A percentile compares a stretch with the other conserved stretches of the same genome.
Conservation (phyloP, 1,284 basidiomycete genomes). For the Inonotus hispidus region DNA sequence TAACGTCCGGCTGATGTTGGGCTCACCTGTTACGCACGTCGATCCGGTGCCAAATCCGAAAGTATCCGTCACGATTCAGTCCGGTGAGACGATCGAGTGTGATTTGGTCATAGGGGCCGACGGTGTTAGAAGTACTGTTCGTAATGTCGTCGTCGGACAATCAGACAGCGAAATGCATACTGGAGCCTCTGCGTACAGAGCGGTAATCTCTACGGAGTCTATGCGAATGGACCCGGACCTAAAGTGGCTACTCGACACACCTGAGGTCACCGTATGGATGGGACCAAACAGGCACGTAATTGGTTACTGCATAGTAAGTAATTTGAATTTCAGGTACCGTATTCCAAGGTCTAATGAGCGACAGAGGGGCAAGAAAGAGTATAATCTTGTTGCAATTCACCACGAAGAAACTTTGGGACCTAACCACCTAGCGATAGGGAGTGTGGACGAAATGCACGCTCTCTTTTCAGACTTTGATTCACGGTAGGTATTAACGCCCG, state of each 20-base stretch:
- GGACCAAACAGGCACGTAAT: constrained; percentile 41
- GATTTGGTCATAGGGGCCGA: constrained; percentile 52
- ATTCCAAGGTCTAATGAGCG: background rate
- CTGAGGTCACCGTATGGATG: constrained; percentile 40
- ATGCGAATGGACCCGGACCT: constrained; percentile 32
- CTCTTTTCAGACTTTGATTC: constrained; percentile 42
- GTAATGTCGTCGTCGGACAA: constrained; percentile 39
- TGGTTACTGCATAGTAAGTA: constrained; percentile 38
- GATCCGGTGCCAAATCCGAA: constrained; percentile 29
- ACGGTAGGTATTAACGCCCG: constrained; percentile 26
- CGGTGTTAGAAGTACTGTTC: constrained; percentile 42
- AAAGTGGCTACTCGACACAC: constrained; percentile 32
- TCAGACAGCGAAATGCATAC: constrained; percentile 33
- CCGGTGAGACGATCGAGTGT: constrained; percentile 37
- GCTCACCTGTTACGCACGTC: constrained; percentile 36
- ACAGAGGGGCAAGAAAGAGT: constrained; percentile 36
- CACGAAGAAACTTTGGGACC: too few relatives aligned
- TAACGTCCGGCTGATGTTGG: constrained; percentile 34
- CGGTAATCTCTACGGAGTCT: constrained; percentile 29
- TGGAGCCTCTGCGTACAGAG: constrained; percentile 37
- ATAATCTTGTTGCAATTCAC: constrained; percentile 38
- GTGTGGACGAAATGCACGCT: constrained; percentile 37
- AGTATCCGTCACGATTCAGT: constrained; percentile 31
- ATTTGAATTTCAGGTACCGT: too few relatives aligned
- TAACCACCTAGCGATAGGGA: constrained; percentile 12